Evolutionary conservation across 2,329 filamentous ascomycete genomes (phyloP), one percentile per base, ranked within the genome.

Genomic region (Zymoseptoria crescenta): DNA sequence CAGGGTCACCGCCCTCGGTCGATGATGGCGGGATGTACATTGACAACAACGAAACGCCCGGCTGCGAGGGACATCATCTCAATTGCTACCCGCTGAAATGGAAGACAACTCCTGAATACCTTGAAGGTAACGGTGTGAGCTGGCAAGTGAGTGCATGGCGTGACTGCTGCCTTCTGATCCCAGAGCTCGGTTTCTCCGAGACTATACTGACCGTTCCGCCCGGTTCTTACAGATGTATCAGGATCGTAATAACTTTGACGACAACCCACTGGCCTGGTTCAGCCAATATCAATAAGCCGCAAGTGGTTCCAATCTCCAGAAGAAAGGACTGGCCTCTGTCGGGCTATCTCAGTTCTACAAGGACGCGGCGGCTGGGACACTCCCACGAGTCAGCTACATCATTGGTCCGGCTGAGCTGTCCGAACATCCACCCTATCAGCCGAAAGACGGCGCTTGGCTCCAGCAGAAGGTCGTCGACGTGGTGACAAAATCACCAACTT

Each of bases 81-180:
- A 80, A 80, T 66, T 83, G 80, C 66, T 81, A 80, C 54, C 80
- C 80, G 0, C 71, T 82, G 19, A 79, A 79, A 59, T 83, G 80
- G 80, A 79, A 80, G 56, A 66, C 62, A 73, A 75, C 8, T 75
- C 78, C 52, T 74, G 1, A 80, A 77, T 59, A 75, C 80, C 58
- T 80, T 80, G 65, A 82, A 80, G 65, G 79, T 76, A 16, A 75
- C 79, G 20, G 75, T 27, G 60, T 65, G 8, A 56, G 29, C 0
- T 83, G 81, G 81, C 75, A 63, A 50, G 55, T 63, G 4, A 24
- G 4, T 24, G 24, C 24, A 24, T 24, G 24, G 24, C 1, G 24
- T 24, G 24, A 24, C 24, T 24, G 24, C 24, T 24, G 4, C 24
- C 24, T 4, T 24, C 4, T 24, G 24, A 24, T 24, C 24, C 24